Evolutionary conservation across 257 asterid species (phyloP), one percentile per base, ranked within the genome.

Genomic region (Jacaranda mimosifolia): DNA sequence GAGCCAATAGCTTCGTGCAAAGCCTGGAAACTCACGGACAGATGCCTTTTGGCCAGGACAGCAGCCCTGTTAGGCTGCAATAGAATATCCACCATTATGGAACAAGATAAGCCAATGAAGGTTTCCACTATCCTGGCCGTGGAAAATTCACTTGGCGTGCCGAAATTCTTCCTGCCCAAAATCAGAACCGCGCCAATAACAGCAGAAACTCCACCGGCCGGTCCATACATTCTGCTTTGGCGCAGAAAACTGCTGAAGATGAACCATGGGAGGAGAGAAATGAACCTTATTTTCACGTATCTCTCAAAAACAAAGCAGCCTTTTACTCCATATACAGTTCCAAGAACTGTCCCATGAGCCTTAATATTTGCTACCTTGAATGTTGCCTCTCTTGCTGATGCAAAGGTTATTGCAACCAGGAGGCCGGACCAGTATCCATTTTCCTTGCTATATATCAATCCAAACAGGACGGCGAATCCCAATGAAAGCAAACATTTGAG

Each of bases 251-350:
- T 80, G 84, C 91, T 79, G 81, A 94, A 83, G 56, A 94, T 65
- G 87, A 94, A 90, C 98, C 98, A 94, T 0, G 98, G 98, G 4
- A 94, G 85, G 14, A 94, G 94, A 32, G 97, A 89, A 6, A 94
- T 42, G 79, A 94, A 88, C 83, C 97, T 87, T 38, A 89, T 45
- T 14, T 83, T 81, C 0, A 84, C 91, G 45, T 84, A 92, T 45
- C 77, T 81, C 60, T 87, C 91, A 60, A 94, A 92, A n/a, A 92
- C 74, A 45, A 89, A 92, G 72, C 97, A 92, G 6, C 97, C 92
- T 48, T 92, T 51, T 6, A 92, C 92, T 38, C 98, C 98, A 66
- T 92, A 94, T 5, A 92, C 92, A 0, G 97, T 80, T 42, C 98
- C 98, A 5, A 94, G 80, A 5, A 92, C 98, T 0, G 98, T 92